Conservation (phyloP, 371 early-diverging fungal genomes). For the Apophysomyces trapeziformis region DNA sequence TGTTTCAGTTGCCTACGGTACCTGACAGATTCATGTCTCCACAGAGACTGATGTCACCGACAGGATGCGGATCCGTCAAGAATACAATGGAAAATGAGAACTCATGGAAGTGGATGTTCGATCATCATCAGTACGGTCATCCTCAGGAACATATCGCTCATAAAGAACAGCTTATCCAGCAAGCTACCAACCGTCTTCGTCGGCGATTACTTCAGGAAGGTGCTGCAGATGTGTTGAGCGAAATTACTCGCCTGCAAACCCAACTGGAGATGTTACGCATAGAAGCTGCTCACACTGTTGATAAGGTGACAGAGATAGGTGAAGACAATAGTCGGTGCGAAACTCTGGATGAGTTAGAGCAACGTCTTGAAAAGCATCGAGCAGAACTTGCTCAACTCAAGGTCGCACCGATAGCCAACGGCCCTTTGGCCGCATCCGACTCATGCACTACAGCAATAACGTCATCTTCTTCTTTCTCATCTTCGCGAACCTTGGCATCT, state of each 20-base stretch:
- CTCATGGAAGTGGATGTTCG: slow-evolving; percentile 3
- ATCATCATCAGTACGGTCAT: background rate
- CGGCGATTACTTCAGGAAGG: slow-evolving; percentile 4
- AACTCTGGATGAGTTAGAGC: background rate
- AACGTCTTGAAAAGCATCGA: slow-evolving; percentile 12
- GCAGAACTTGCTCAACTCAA: slow-evolving; percentile 18
- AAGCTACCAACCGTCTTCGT: background rate
- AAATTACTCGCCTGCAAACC: background rate
- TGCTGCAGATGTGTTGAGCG: slow-evolving; percentile 1
- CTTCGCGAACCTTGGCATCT: slow-evolving; percentile 16
- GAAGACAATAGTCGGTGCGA: background rate
- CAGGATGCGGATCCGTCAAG: background rate
- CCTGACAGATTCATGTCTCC: background rate
- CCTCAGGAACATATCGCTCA: background rate
- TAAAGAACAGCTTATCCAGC: slow-evolving; percentile 3
- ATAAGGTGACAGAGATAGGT: background rate
- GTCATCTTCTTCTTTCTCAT: background rate
- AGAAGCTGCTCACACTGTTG: background rate
- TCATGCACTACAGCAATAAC: slow-evolving; percentile 3
- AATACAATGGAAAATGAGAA: background rate
- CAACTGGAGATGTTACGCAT: slow-evolving; percentile 6
- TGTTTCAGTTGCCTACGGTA: background rate
- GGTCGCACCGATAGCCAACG: background rate
- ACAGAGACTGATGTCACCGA: background rate
- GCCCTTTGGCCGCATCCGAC: background rate